phyloP scores from a whole-genome alignment of 768 basidiomycete species.

The Filobasidium floriforme region DNA sequence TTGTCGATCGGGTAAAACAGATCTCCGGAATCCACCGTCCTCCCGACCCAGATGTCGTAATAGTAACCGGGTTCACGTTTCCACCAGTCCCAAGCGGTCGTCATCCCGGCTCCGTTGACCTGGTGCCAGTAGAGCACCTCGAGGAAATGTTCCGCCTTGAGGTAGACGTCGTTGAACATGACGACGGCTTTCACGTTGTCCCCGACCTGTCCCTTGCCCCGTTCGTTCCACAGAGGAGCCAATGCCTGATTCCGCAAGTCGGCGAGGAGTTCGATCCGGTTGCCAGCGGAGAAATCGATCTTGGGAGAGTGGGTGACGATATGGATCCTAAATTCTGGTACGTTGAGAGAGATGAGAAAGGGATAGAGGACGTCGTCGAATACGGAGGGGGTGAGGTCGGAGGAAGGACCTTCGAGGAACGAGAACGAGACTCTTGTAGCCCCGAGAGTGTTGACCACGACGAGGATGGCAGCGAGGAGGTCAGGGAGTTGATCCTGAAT shows the following conservation, averaged over 20 bases:
- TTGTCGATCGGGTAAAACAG: slow-evolving; percentile 41
- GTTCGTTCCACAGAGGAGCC: slow-evolving; percentile 33
- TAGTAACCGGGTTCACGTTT: slow-evolving; percentile 38
- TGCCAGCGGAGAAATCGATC: slow-evolving; percentile 34
- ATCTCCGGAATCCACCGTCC: slow-evolving; percentile 40
- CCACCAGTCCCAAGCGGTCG: slow-evolving; percentile 42
- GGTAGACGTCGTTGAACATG: slow-evolving; percentile 41
- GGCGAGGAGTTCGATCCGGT: slow-evolving; percentile 40
- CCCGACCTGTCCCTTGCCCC: slow-evolving; percentile 14
- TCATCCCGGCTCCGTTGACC: slow-evolving; percentile 32
- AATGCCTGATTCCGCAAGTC: slow-evolving; percentile 38
- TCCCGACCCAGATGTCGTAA: slow-evolving; percentile 44
- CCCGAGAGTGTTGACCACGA: slow-evolving; percentile 33
- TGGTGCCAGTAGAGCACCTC: slow-evolving; percentile 42
- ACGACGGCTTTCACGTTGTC: slow-evolving; percentile 30
- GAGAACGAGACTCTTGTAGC: slow-evolving; percentile 30
- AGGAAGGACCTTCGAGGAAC: slow-evolving; percentile 42
- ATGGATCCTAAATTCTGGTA: slow-evolving; percentile 27
- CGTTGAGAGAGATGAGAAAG: slow-evolving; percentile 27
- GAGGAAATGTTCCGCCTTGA: slow-evolving; percentile 35
- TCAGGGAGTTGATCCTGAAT: slow-evolving; percentile 39
- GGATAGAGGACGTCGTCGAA: slow-evolving; percentile 32
- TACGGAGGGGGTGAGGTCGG: slow-evolving; percentile 34
- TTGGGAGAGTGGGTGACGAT: slow-evolving; percentile 30
- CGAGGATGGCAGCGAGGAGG: slow-evolving; percentile 34